These are phyloP conservation scores for Gonium pectorale DNA, from an alignment of 139 green algal species.

Conservation along the genomic window DNA sequence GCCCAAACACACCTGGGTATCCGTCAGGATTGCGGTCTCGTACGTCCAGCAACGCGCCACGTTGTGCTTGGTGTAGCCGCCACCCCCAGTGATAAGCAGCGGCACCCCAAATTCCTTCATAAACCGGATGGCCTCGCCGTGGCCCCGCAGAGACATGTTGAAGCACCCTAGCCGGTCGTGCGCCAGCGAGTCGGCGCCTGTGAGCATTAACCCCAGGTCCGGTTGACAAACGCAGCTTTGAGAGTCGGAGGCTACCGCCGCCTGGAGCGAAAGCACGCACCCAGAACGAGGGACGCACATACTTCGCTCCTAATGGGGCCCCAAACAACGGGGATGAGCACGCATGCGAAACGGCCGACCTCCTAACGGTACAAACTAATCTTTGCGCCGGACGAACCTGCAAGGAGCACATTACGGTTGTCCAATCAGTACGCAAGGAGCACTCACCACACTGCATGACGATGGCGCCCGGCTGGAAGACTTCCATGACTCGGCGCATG, in stretches of 20 bases:
- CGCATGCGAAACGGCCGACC: no score
- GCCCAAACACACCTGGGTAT: constrained; percentile 68
- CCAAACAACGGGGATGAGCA: no score
- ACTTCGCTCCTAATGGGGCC: no score
- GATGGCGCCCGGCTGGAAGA: constrained; percentile 94
- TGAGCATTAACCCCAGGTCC: no score
- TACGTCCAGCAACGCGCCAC: constrained; percentile 97
- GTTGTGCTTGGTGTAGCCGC: constrained; percentile 97
- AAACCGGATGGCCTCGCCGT: constrained; percentile 87
- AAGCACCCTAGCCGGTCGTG: constrained; percentile 94
- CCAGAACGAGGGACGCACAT: no score
- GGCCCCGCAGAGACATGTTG: constrained; percentile 85
- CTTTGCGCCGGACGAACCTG: no score
- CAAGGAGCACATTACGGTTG: no score
- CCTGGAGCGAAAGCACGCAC: no score
- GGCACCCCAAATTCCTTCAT: constrained; percentile 93
- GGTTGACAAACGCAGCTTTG: no score
- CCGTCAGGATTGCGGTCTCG: constrained; percentile 90
- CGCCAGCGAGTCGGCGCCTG: constrained; percentile 91
- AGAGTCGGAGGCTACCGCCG: no score
- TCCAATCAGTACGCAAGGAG: no score
- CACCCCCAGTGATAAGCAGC: constrained; percentile 90
- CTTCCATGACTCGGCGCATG: constrained; percentile 90
- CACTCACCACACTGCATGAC: constrained; percentile 93
- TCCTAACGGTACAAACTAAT: no score